A percentile compares a stretch with the other conserved stretches of the same genome.
phyloP scores from a whole-genome alignment of 164 flowering plant genomes.

The Brasenia schreberi region DNA sequence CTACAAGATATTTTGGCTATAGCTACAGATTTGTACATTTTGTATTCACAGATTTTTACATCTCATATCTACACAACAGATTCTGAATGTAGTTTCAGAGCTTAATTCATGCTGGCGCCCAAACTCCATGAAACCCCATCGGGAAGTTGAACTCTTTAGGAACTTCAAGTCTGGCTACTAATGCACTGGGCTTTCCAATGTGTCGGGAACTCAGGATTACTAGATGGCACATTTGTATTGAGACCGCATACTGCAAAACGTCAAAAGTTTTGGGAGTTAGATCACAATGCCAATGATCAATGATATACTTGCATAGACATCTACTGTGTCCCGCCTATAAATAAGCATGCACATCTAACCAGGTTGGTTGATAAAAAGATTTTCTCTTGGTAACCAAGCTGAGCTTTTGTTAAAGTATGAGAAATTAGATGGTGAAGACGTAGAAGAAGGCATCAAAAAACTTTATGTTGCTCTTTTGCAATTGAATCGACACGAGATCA shows the following conservation, averaged over 20 bases:
- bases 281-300: no score
- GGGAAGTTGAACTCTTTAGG: constrained; percentile 77
- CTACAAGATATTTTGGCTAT: no score
- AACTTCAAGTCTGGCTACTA: constrained; percentile 73
- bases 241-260: constrained; percentile 70
- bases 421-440: no score
- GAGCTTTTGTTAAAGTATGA: no score
- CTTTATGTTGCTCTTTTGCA: no score
- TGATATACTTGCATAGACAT: no score
- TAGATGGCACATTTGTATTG: constrained; percentile 69
- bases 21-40: not conserved
- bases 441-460: no score
- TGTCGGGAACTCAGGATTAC: constrained; percentile 46
- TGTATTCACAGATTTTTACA: not conserved
- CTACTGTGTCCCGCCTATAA: not conserved
- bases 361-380: not conserved
- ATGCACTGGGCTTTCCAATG: constrained; percentile 52
- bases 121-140: constrained; percentile 86
- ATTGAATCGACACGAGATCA: no score
- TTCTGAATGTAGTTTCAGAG: not conserved
- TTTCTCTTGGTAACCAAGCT: no score
- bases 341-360: not conserved
- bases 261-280: not conserved
- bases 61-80: not conserved
- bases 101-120: constrained; percentile 25